Conservation (phyloP, 495 filamentous ascomycete species). For the Delitschia confertaspora region DNA sequence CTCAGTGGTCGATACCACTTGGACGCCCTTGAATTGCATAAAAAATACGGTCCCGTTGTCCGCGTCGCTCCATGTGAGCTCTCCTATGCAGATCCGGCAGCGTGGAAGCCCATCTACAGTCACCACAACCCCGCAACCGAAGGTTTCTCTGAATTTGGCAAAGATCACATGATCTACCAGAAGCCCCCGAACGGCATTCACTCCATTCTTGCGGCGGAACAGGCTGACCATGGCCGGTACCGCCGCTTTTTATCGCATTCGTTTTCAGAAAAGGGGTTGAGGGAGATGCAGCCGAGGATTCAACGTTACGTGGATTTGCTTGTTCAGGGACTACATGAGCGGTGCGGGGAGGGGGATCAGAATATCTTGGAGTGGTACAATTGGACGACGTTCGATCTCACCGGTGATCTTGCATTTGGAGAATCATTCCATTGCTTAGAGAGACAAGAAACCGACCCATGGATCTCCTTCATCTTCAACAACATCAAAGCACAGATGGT, state of each 20-base stretch:
- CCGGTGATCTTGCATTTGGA: constrained; percentile 53
- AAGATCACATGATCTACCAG: constrained; percentile 34
- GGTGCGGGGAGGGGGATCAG: constrained; percentile 21
- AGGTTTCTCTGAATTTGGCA: constrained; percentile 29
- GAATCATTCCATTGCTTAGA: constrained; percentile 49
- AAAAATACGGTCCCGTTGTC: constrained; percentile 41
- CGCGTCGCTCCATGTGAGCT: constrained; percentile 50
- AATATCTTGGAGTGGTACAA: constrained; percentile 49
- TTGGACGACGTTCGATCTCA: constrained; percentile 53
- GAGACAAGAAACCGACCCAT: constrained; percentile 43
- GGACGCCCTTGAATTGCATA: constrained; percentile 24
- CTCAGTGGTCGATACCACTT: constrained; percentile 2
- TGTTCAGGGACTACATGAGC: constrained; percentile 26
- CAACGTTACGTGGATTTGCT: constrained; percentile 36
- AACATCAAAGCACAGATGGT: constrained; percentile 13
- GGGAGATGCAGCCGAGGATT: constrained; percentile 42
- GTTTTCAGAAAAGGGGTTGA: constrained; percentile 42
- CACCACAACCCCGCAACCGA: constrained; percentile 27
- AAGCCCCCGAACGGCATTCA: constrained; percentile 16
- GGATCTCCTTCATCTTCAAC: constrained; percentile 45
- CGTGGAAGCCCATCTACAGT: constrained; percentile 54
- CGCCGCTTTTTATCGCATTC: constrained; percentile 41
- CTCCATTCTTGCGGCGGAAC: constrained; percentile 29
- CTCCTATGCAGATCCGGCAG: constrained; percentile 41
- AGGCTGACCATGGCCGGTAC: constrained; percentile 38